Conservation (phyloP, 768 basidiomycete species). For the Tubosaeta sp. region DNA sequence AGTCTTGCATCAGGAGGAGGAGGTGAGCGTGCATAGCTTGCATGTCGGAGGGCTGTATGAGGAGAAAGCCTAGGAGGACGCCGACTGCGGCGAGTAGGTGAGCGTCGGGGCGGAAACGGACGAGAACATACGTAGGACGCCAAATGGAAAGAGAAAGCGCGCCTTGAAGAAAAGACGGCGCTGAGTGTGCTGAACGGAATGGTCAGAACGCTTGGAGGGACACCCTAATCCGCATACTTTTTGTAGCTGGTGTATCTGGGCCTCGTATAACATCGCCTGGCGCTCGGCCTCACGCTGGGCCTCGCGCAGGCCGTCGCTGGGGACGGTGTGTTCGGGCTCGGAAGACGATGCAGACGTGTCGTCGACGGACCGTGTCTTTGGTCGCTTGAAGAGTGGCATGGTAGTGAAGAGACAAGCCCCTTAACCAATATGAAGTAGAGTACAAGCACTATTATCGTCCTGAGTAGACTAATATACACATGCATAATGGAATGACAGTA, state of each 20-base stretch:
- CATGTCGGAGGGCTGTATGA: slow-evolving; percentile 64
- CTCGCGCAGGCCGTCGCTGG: slow-evolving; percentile 6
- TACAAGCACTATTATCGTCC: too few relatives aligned
- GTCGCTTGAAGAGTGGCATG: slow-evolving; percentile 35
- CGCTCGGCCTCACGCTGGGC: slow-evolving; percentile 21
- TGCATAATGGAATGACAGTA: background rate
- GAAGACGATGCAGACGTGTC: slow-evolving; percentile 14
- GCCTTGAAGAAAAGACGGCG: slow-evolving; percentile 24
- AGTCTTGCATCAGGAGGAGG: slow-evolving; percentile 61
- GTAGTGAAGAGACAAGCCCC: background rate
- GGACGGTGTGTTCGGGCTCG: slow-evolving; percentile 8
- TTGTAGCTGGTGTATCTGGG: slow-evolving; percentile 24
- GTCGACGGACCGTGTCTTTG: slow-evolving; percentile 25
- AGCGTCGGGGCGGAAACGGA: background rate
- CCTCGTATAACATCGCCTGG: slow-evolving; percentile 22
- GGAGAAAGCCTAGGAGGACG: slow-evolving; percentile 54
- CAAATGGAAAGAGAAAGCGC: slow-evolving; percentile 68
- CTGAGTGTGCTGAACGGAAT: slow-evolving; percentile 10
- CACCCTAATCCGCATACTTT: slow-evolving; percentile 7
- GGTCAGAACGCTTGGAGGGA: background rate
- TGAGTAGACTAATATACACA: background rate
- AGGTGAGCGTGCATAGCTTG: slow-evolving; percentile 68
- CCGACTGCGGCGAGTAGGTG: slow-evolving; percentile 46
- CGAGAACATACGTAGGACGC: slow-evolving; percentile 50
- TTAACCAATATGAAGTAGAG: background rate